Percentiles rank a stretch among this genome's conserved stretches.
phyloP scores from a whole-genome alignment of 768 basidiomycete species.

The Strobilomyces confusus region DNA sequence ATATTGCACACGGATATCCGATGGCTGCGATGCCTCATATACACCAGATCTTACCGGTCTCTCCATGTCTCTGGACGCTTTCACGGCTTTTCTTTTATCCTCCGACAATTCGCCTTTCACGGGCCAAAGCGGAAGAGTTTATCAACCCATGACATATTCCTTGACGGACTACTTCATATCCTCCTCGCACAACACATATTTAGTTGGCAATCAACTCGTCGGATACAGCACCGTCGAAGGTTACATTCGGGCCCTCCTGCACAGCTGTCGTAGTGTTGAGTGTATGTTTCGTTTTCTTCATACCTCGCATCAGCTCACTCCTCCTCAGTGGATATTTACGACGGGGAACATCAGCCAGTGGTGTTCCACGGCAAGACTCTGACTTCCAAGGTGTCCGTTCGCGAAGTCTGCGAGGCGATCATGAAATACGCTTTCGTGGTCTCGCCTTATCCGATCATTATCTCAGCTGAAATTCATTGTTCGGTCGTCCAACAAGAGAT shows the following conservation, averaged over 20 bases:
- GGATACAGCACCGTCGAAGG: slow-evolving; percentile 90
- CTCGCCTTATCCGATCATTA: slow-evolving; percentile 88
- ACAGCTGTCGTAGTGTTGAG: slow-evolving; percentile 92
- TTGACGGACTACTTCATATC: slow-evolving; percentile 86
- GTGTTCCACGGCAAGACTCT: slow-evolving; percentile 89
- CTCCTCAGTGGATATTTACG: slow-evolving; percentile 80
- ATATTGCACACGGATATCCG: slow-evolving; percentile 25
- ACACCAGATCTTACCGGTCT: slow-evolving; percentile 4
- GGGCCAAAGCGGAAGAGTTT: slow-evolving; percentile 49
- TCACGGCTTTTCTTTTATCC: slow-evolving; percentile 79
- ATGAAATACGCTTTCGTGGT: slow-evolving; percentile 86
- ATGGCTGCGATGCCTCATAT: neutral
- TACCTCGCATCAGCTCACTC: neutral
- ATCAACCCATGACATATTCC: slow-evolving; percentile 87
- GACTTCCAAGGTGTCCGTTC: slow-evolving; percentile 75
- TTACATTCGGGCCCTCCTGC: slow-evolving; percentile 87
- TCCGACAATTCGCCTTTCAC: slow-evolving; percentile 64
- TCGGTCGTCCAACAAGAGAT: slow-evolving; percentile 72
- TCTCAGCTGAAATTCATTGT: slow-evolving; percentile 92
- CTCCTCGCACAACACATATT: slow-evolving; percentile 90
- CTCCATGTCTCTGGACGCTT: slow-evolving; percentile 52
- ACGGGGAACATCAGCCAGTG: slow-evolving; percentile 80
- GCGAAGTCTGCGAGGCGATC: slow-evolving; percentile 81
- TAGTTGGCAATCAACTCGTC: slow-evolving; percentile 81
- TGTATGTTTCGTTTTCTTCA: slow-evolving; percentile 44